Evolutionary conservation across 1,284 basidiomycete genomes (phyloP), one percentile per base, ranked within the genome.

Genomic region (Meripilus lineatus): DNA sequence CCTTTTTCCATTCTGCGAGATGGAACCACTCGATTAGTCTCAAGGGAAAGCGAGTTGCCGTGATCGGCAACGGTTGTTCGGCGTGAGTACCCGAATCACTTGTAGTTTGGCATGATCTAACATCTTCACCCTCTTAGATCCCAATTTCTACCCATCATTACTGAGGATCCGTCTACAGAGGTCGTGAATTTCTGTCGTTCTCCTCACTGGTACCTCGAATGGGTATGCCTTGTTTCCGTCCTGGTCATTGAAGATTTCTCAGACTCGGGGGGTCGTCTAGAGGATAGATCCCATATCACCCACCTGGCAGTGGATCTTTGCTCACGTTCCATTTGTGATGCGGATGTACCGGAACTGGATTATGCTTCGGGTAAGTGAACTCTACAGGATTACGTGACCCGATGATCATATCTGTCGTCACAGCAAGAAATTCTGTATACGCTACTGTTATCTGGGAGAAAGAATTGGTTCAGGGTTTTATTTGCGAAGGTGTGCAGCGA

Each of bases 181-280:
- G 61, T 79, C 21, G 61, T 64, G 1, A 67, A 76, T 32, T 75
- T 75, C 50, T 68, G 66, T 51, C 65, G 72, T 11, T 70, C 69
- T 2, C 67, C 71, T 1, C 66, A 64, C 38, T 77, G 74, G 74
- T 58, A 69, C 21, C 13, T 71, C 1, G 65, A 68, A 4, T 56
- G 61, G 2, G 74, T 74, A 51, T 21, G 15, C 24, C n/a, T n/a
- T 23, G 13, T 24, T 13, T 21, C 28, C 40, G 21, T 20, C 15
- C 23, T 25, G n/a, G 14, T 40, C 22, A 23, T 5, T 39, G 35
- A 15, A 45, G 18, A 6, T 24, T 32, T n/a, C 20, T 17, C 41
- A 69, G 68, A 38, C 55, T 39, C 65, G 64, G 23, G 45, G 40
- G n/a, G n/a, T n/a, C n/a, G n/a, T n/a, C n/a, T n/a, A n/a, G n/a